Conservation (phyloP, 768 basidiomycete genomes). For the Lactarius sp. region DNA sequence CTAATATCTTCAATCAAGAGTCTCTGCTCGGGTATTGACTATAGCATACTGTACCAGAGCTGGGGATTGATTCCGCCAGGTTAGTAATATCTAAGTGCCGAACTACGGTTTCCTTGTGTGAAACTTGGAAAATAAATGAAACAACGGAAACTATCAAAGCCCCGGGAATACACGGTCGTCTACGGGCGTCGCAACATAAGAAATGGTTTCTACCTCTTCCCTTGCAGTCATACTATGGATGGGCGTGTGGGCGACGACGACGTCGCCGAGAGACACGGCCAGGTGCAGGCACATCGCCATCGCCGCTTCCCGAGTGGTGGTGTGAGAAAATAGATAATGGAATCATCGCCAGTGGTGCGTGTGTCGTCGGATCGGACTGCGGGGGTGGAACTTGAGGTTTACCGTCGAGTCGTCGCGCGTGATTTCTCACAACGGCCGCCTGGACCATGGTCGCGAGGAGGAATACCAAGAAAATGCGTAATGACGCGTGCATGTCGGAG, state of each 20-base stretch:
- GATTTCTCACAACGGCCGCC: constrained; percentile 4
- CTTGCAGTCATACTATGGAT: constrained; percentile 7
- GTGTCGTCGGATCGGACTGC: neutral
- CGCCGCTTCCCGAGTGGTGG: neutral
- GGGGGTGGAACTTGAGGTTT: neutral
- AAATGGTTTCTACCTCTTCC: neutral
- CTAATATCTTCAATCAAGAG: no score
- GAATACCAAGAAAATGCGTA: constrained; percentile 3
- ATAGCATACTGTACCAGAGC: no score
- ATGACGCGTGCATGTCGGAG: constrained; percentile 1
- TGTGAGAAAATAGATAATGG: neutral
- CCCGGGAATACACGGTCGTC: no score
- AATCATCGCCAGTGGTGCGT: neutral
- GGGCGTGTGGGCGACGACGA: constrained; percentile 10
- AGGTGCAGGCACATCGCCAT: neutral
- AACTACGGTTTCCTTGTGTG: no score
- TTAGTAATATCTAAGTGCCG: no score
- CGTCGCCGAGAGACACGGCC: constrained; percentile 2
- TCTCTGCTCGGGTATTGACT: no score
- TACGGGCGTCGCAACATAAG: neutral
- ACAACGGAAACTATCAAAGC: no score
- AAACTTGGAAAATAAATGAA: no score
- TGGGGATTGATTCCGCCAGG: no score
- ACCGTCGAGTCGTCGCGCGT: neutral
- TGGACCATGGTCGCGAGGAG: constrained; percentile 3